phyloP scores from a whole-genome alignment of 2,329 filamentous ascomycete species.

The Colletotrichum sp. region DNA sequence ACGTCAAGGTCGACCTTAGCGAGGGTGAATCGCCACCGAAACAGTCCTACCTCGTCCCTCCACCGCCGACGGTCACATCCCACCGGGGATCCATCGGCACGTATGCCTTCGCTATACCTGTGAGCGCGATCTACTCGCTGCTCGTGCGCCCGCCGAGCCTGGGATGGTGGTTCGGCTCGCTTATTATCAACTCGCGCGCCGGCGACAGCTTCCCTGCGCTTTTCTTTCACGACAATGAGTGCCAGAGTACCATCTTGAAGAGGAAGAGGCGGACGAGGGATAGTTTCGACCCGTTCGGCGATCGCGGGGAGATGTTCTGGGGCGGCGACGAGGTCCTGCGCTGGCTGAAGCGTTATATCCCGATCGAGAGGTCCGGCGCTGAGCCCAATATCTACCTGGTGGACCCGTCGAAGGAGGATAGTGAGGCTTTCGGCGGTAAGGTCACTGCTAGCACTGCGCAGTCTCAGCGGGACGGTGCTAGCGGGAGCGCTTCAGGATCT shows the following conservation, averaged over 20 bases:
- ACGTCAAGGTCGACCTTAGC: slow-evolving; percentile 92
- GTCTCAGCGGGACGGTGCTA: slow-evolving; percentile 40
- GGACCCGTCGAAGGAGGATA: slow-evolving; percentile 86
- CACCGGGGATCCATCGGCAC: slow-evolving; percentile 75
- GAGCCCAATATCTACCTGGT: slow-evolving; percentile 93
- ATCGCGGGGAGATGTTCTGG: slow-evolving; percentile 91
- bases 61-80: slow-evolving; percentile 83
- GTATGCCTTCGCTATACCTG: slow-evolving; percentile 90
- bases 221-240: slow-evolving; percentile 98
- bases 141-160: slow-evolving; percentile 89
- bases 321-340: slow-evolving; percentile 93
- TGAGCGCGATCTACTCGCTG: slow-evolving; percentile 89
- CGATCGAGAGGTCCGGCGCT: slow-evolving; percentile 80
- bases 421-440: slow-evolving; percentile 76
- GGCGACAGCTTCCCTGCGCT: slow-evolving; percentile 94
- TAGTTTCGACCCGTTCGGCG: slow-evolving; percentile 88
- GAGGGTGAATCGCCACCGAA: slow-evolving; percentile 81
- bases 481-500: slow-evolving; percentile 15
- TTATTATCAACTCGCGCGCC: slow-evolving; percentile 89
- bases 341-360: slow-evolving; percentile 87
- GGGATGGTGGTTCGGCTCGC: slow-evolving; percentile 97
- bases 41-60: slow-evolving; percentile 89
- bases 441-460: slow-evolving; percentile 52
- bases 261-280: slow-evolving; percentile 86
- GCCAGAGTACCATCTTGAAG: slow-evolving; percentile 92